phyloP scores from a whole-genome alignment of 2,329 filamentous ascomycete species.

The Phialophora expanda region DNA sequence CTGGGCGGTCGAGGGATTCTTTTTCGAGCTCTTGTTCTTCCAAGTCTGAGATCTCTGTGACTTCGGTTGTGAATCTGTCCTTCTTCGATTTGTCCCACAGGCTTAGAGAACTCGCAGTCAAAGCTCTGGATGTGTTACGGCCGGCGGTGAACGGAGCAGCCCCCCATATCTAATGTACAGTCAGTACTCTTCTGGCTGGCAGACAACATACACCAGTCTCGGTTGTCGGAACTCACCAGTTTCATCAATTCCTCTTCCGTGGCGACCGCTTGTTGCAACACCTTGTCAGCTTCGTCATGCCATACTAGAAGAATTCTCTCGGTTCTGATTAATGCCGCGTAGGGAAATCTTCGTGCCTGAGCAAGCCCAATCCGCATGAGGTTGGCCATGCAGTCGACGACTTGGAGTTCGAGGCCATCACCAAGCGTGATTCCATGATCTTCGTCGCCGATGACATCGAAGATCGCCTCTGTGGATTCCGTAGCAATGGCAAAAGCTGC shows the following conservation, averaged over 20 bases:
- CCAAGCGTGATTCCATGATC: conserved; percentile 53
- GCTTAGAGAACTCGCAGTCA: conserved; percentile 32
- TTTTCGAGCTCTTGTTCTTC: conserved; percentile 33
- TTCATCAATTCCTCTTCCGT: conserved; percentile 33
- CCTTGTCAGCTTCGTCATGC: conserved; percentile 51
- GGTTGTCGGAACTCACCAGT: conserved; percentile 27
- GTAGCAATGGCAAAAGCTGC: conserved; percentile 57
- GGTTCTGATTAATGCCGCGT: conserved; percentile 51
- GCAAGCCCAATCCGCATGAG: conserved; percentile 48
- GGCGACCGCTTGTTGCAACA: conserved; percentile 47
- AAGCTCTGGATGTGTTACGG: conserved; percentile 28
- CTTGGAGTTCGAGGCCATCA: conserved; percentile 53
- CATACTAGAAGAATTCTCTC: conserved; percentile 53
- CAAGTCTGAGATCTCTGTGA: conserved; percentile 29
- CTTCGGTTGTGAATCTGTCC: conserved; percentile 28
- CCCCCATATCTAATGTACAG: conserved; percentile 29
- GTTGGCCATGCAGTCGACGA: conserved; percentile 52
- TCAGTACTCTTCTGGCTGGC: conserved; percentile 30
- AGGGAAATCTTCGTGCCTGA: conserved; percentile 51
- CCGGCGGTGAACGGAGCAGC: conserved; percentile 20
- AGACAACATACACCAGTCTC: conserved; percentile 29
- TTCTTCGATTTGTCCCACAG: conserved; percentile 29
- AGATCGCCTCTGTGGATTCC: conserved; percentile 31
- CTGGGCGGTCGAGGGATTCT: conserved; percentile 32
- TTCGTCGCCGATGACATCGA: conserved; percentile 43